These are phyloP conservation scores for Umbilicus rupestris DNA, from an alignment of 164 flowering plant species.

Conservation along the genomic window DNA sequence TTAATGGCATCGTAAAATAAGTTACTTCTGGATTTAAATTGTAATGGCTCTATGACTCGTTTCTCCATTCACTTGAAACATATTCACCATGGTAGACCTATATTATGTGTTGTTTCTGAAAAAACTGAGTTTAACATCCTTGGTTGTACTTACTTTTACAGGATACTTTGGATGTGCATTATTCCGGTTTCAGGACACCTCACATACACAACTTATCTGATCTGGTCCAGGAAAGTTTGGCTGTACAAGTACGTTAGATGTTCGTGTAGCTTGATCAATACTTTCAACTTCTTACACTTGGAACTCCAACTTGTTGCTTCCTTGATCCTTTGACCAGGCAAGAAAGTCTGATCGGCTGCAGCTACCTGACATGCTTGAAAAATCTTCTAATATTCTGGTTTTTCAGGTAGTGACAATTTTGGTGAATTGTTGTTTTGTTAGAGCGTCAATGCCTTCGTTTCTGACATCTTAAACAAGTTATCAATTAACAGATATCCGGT, in stretches of 20 bases:
- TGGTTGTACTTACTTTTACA: slow-evolving; percentile 26
- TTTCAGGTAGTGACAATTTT: slow-evolving; percentile 57
- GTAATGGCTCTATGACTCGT: neutral
- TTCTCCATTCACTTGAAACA: neutral
- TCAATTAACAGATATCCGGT: slow-evolving; percentile 56
- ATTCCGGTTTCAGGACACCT: slow-evolving; percentile 72
- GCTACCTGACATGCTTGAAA: slow-evolving; percentile 59
- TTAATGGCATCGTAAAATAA: neutral
- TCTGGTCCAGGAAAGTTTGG: slow-evolving; percentile 65
- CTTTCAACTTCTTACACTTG: neutral
- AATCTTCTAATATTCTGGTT: slow-evolving; percentile 58
- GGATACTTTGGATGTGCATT: slow-evolving; percentile 69
- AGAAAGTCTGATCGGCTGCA: slow-evolving; percentile 48
- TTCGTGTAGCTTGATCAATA: neutral
- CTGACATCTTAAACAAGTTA: neutral
- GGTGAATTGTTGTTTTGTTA: neutral
- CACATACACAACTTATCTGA: slow-evolving; percentile 85
- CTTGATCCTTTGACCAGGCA: slow-evolving; percentile 28
- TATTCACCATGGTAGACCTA: neutral
- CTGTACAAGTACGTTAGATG: slow-evolving; percentile 35
- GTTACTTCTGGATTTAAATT: neutral
- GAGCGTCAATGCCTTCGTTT: neutral
- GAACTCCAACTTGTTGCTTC: slow-evolving; percentile 1
- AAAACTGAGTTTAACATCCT: neutral
- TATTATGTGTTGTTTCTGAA: neutral